phyloP scores from a whole-genome alignment of 106 monocot species.

The Dioscorea alata region DNA sequence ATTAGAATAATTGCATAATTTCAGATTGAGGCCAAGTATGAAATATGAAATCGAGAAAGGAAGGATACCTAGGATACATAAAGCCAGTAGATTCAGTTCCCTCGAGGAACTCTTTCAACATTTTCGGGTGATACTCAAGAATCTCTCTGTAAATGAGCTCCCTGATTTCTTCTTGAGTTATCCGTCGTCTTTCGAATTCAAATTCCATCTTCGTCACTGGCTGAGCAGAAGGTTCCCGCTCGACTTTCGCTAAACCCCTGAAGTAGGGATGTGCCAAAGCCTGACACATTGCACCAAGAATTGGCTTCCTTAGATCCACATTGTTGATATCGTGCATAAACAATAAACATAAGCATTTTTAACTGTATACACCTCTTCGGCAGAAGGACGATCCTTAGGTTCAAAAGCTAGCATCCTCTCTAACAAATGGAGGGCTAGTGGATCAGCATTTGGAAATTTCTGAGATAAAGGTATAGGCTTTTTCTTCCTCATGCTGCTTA shows the following conservation, averaged over 20 bases:
- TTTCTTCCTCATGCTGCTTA: conserved; percentile 87
- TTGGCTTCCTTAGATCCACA: conserved; percentile 22
- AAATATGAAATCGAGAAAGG: too few relatives aligned
- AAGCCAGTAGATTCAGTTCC: conserved; percentile 69
- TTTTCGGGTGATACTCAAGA: conserved; percentile 85
- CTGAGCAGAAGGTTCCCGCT: conserved; percentile 84
- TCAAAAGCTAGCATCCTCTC: conserved; percentile 92
- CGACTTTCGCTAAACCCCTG: conserved; percentile 73
- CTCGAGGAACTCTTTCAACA: conserved; percentile 70
- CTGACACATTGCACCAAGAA: conserved; percentile 40
- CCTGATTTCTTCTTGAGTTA: conserved; percentile 80
- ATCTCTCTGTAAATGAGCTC: conserved; percentile 89
- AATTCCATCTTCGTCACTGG: conserved; percentile 88
- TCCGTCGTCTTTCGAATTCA: conserved; percentile 83
- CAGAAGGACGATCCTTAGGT: conserved; percentile 80
- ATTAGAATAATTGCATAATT: too few relatives aligned
- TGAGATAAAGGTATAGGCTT: conserved; percentile 62
- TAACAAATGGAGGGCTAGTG: conserved; percentile 73
- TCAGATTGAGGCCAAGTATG: too few relatives aligned
- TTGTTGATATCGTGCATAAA: background rate
- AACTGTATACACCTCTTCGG: conserved; percentile 69
- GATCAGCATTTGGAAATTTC: conserved; percentile 90
- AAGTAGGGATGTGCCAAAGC: conserved; percentile 94
- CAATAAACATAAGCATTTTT: background rate
- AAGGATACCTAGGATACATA: conserved; percentile 79